phyloP scores from a whole-genome alignment of 2,329 filamentous ascomycete species.

The Acrodontium crateriforme region DNA sequence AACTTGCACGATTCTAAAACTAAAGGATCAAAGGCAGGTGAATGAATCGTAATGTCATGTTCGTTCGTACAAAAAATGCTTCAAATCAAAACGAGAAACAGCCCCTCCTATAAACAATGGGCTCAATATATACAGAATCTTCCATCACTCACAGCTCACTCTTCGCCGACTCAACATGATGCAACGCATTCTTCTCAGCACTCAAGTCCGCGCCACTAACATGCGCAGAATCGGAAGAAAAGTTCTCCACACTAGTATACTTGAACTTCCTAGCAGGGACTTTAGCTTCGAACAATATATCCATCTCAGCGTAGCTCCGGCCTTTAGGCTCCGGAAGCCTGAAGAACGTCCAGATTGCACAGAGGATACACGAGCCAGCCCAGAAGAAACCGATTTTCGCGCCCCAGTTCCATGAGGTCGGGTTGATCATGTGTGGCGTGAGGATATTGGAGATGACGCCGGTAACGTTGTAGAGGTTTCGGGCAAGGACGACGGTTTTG shows the following conservation, averaged over 20 bases:
- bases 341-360: conserved; percentile 30
- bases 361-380: conserved; percentile 23
- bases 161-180: too few species aligned
- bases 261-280: conserved; percentile 30
- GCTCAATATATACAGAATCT: too few species aligned
- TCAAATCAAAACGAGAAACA: too few species aligned
- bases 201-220: too few species aligned
- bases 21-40: too few species aligned
- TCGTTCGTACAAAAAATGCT: too few species aligned
- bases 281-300: conserved; percentile 38
- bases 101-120: too few species aligned
- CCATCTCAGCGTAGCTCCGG: conserved; percentile 41
- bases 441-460: conserved; percentile 14
- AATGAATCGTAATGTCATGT: too few species aligned
- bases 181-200: too few species aligned
- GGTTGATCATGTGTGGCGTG: conserved; percentile 16
- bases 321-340: conserved; percentile 26
- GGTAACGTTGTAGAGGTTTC: conserved; percentile 17
- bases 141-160: too few species aligned
- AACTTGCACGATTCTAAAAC: too few species aligned
- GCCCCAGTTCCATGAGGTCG: conserved; percentile 8
- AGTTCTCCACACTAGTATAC: conserved; percentile 6
- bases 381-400: conserved; percentile 26
- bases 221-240: too few species aligned
- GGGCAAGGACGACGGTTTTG: conserved; percentile 19